Percentiles rank a stretch among this genome's conserved stretches.
Conservation (phyloP, 495 filamentous ascomycete species). For the Terfezia boudieri region DNA sequence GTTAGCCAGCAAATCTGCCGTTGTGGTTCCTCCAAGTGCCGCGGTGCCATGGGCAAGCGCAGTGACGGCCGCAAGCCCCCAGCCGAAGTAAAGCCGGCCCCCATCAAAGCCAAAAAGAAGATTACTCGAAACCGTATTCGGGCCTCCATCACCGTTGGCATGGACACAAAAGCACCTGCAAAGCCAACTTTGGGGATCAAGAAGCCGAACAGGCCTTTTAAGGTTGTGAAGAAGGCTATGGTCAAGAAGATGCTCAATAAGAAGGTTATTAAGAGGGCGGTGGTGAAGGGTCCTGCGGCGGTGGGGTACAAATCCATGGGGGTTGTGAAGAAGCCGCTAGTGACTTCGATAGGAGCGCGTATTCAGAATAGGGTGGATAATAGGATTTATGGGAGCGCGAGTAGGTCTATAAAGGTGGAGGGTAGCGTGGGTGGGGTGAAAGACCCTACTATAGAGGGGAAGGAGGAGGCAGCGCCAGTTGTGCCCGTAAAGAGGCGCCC, state of each 20-base stretch:
- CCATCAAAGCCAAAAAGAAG: conserved; percentile 33
- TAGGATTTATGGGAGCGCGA: background rate
- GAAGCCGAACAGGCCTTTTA: conserved; percentile 22
- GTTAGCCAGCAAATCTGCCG: conserved; percentile 42
- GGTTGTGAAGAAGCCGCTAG: background rate
- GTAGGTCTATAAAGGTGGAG: background rate
- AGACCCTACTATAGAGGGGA: background rate
- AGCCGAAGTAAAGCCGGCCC: conserved; percentile 23
- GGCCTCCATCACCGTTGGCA: background rate
- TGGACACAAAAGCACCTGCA: background rate
- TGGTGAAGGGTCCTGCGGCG: background rate
- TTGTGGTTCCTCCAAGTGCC: conserved; percentile 54
- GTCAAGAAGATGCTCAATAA: conserved; percentile 8
- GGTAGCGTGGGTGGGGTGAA: background rate
- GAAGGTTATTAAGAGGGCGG: conserved; percentile 1
- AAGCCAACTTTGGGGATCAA: conserved; percentile 19
- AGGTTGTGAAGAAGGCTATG: conserved; percentile 8
- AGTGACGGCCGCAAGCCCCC: background rate
- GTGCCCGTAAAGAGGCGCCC: background rate
- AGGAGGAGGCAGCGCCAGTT: background rate
- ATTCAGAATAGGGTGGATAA: background rate
- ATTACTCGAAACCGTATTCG: conserved; percentile 25
- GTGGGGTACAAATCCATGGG: background rate
- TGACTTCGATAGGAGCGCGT: background rate
- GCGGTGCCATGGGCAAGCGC: conserved; percentile 43